Evolutionary conservation across 2,329 filamentous ascomycete genomes (phyloP), one percentile per base, ranked within the genome.

Genomic region (Colletotrichum melonis): DNA sequence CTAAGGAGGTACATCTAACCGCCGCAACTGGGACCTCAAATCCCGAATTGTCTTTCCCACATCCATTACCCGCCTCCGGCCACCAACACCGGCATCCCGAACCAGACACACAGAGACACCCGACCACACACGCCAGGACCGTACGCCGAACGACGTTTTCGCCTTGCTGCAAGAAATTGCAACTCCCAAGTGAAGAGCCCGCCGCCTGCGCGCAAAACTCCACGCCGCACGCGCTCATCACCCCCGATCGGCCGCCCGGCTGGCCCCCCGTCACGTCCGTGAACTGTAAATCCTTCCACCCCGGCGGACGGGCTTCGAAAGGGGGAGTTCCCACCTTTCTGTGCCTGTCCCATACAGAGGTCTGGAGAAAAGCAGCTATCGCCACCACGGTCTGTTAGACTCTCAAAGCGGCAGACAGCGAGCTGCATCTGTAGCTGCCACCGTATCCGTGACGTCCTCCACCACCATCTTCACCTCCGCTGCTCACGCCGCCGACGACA

Each of bases 61-160:
- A 22, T 49, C 42, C 42, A n/a, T 49, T 49, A 49, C 42, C 42
- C 42, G 42, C 42, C 42, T 49, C 42, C 42, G 42, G 42, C 42
- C 42, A 49, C 42, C 42, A 49, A 49, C 57, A 60, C 22, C 67
- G 24, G 56, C 26, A 65, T 70, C 60, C 67, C 71, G 71, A 73
- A 56, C 46, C 59, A 42, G 42, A 49, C 6, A 49, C 16, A 49
- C 19, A 49, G 42, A 49, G 16, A 49, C 42, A 49, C 42, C 42
- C 38, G 38, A 42, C 38, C 38, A 42, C 38, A 42, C 46, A 62
- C 70, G 42, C 42, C 64, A 68, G 57, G 28, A 42, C 62, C 42
- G 64, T 26, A 42, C 35, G 12, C 70, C 70, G 67, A 73, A 65
- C 66, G 54, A 56, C 66, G 24, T 63, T 67, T 46, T 3, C 19